Base-by-base conservation (phyloP, 2,329 filamentous ascomycete genomes). In the Colletotrichum gigasporum region DNA sequence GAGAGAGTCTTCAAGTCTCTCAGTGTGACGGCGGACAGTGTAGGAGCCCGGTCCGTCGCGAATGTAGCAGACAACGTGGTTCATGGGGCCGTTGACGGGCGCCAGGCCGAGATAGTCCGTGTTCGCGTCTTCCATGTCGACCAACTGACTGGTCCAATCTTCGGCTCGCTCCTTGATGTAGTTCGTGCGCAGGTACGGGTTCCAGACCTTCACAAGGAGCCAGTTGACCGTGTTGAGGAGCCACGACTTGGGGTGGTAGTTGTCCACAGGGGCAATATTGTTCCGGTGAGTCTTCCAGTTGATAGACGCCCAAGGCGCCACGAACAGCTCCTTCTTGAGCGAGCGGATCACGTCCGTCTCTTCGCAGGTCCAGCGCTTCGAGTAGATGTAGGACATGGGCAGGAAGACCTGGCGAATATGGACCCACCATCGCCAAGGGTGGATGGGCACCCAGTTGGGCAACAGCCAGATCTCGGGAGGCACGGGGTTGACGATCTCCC, bases 361-460 rank as follows among this genome's bases (percentile, higher is more conserved):
- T 14, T 93, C 91, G 68, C 91, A 91, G 26, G 84, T 85, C 89
- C 93, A 97, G 67, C 85, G 85, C 80, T 91, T 93, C 0, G 94
- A 97, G 82, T 91, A 97, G 41, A 98, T 78, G 73, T 91, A 97
- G 1, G 91, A 89, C 93, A 98, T 97, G 5, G 94, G 91, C 50
- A 97, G 76, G 72, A 95, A 97, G n/a, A 99, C 94, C 78, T 92
- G 89, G n/a, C 96, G 93, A 77, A 97, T 97, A 72, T 99, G 96
- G 71, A 98, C 92, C 95, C 94, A 97, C 94, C 95, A 97, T 69
- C 93, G 84, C 93, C 94, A 97, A 0, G 95, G 95, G 5, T 93
- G 89, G 72, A 97, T 85, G 1, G 94, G 94, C 3, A 93, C 85
- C 93, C 93, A 97, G 75, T 97, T 92, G 0, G 94, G 94, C 3